Percentiles rank a stretch among this genome's conserved stretches.
Conservation (phyloP, 176 grass and related monocot species). For the Stipa capillata region DNA sequence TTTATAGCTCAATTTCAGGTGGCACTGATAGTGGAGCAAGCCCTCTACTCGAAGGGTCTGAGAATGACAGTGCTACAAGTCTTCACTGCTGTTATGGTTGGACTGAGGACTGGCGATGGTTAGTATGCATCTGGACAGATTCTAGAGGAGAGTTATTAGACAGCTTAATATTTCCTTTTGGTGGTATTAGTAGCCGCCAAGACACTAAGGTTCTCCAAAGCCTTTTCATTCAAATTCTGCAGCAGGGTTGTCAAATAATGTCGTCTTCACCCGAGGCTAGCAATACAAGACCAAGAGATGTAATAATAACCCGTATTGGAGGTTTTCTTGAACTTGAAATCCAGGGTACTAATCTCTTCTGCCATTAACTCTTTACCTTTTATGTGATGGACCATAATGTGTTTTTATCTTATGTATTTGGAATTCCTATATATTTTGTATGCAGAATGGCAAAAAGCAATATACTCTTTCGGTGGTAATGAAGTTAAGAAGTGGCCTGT, state of each 20-base stretch:
- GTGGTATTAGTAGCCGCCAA: constrained; percentile 92
- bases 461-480: constrained; percentile 83
- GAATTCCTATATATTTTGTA: constrained; percentile 14
- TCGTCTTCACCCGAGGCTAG: constrained; percentile 54
- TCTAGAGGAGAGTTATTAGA: constrained; percentile 92
- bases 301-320: constrained; percentile 82
- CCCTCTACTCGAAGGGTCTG: constrained; percentile 43
- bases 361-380: background rate
- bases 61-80: constrained; percentile 50
- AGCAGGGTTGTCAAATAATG: constrained; percentile 94
- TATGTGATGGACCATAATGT: constrained; percentile 11
- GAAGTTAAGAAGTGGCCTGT: constrained; percentile 92
- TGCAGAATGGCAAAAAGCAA: constrained; percentile 95
- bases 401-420: constrained; percentile 15
- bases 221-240: constrained; percentile 95
- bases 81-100: constrained; percentile 98
- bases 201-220: constrained; percentile 96
- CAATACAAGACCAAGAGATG: constrained; percentile 64
- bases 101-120: constrained; percentile 99
- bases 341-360: constrained; percentile 50
- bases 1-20: constrained; percentile 37
- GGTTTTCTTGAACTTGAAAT: constrained; percentile 98
- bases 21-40: constrained; percentile 45
- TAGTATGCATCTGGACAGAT: constrained; percentile 98
- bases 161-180: constrained; percentile 85